phyloP scores from a whole-genome alignment of 495 filamentous ascomycete species.

The Astrothelium macrocarpum region DNA sequence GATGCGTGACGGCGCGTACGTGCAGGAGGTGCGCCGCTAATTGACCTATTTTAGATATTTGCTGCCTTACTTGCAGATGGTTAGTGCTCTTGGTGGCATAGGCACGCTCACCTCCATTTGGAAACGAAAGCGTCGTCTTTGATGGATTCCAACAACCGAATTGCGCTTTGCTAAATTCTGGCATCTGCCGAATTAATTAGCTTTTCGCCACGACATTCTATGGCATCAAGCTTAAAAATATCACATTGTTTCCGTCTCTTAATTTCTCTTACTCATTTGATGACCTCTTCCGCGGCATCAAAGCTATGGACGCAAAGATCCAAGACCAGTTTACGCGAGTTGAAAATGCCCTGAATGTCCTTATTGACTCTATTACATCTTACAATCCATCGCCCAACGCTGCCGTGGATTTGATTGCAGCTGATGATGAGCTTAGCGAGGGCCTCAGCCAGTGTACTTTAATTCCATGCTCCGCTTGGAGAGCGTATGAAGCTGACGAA shows the following conservation, averaged over 20 bases:
- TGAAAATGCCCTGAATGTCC: conserved; percentile 52
- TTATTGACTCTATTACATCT: conserved; percentile 66
- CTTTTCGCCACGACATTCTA: no score
- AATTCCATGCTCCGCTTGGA: not conserved
- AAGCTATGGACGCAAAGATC: conserved; percentile 49
- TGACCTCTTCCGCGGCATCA: not conserved
- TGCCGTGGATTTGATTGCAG: conserved; percentile 55
- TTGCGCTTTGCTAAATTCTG: not conserved
- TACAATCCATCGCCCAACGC: conserved; percentile 61
- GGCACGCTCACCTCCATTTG: no score
- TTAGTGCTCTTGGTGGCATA: no score
- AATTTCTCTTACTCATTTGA: no score
- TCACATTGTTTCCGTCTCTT: no score
- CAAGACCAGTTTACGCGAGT: conserved; percentile 55
- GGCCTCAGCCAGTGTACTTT: conserved; percentile 48
- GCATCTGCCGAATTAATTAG: not conserved
- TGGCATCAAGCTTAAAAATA: no score
- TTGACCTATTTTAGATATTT: conserved; percentile 1
- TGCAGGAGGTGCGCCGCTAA: not conserved
- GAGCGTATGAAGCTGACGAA: not conserved
- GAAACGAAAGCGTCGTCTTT: no score
- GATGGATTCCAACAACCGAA: not conserved
- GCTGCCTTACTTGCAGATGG: not conserved
- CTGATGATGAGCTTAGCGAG: conserved; percentile 52
- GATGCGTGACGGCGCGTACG: not conserved